phyloP scores from a whole-genome alignment of 148 eudicot genomes.

The Cornus controversa region DNA sequence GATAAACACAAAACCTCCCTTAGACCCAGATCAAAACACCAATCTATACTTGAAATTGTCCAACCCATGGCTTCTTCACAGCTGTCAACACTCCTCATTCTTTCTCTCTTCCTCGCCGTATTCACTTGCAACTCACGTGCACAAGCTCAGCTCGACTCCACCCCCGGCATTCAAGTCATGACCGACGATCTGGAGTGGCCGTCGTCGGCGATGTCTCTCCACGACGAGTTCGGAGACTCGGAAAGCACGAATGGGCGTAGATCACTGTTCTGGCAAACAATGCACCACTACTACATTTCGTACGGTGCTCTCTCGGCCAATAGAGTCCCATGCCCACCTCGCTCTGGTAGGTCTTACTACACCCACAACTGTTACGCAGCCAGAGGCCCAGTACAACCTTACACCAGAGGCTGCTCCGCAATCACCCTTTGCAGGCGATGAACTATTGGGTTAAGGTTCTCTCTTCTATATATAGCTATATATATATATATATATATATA shows the following conservation, averaged over 20 bases:
- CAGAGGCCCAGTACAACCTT: slow-evolving; percentile 62
- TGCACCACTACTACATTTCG: slow-evolving; percentile 58
- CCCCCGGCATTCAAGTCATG: background rate
- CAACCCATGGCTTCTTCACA: slow-evolving; percentile 7
- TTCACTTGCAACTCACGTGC: background rate
- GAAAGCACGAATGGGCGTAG: slow-evolving; percentile 22
- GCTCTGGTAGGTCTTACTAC: slow-evolving; percentile 91
- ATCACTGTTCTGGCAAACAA: slow-evolving; percentile 48
- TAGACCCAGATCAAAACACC: too few relatives aligned
- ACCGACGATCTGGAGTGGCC: slow-evolving; percentile 16
- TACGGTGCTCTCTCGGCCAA: slow-evolving; percentile 77
- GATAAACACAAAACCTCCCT: too few relatives aligned
- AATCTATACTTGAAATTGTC: too few relatives aligned
- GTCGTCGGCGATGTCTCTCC: background rate
- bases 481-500: too few relatives aligned
- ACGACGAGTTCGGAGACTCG: background rate
- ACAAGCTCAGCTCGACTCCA: background rate
- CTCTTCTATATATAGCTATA: background rate
- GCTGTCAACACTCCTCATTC: background rate
- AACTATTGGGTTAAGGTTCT: background rate
- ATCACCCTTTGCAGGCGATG: slow-evolving; percentile 75
- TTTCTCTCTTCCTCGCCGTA: background rate
- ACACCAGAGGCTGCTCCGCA: slow-evolving; percentile 71
- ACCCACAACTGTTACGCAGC: slow-evolving; percentile 59
- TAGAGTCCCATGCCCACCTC: slow-evolving; percentile 71